A percentile compares a stretch with the other conserved stretches of the same genome.
Conservation (phyloP, 2,329 filamentous ascomycete species). For the Fusarium setosum region DNA sequence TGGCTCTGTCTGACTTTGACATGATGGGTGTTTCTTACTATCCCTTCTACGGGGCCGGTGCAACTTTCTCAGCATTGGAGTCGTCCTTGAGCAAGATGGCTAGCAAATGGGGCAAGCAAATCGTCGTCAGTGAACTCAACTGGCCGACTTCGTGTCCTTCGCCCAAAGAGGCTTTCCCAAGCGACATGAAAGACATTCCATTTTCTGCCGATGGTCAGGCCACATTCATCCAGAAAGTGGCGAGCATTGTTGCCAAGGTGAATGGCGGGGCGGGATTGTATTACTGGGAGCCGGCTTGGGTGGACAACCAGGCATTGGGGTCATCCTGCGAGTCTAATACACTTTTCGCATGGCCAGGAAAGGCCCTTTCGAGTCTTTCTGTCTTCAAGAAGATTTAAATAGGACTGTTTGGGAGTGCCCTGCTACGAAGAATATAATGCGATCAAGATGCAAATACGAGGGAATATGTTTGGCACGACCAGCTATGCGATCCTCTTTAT, state of each 20-base stretch:
- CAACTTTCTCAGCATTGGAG: conserved; percentile 68
- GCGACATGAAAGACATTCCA: conserved; percentile 69
- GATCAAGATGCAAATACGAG: no score
- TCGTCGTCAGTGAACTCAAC: conserved; percentile 77
- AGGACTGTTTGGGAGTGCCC: not conserved
- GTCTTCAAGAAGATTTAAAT: conserved; percentile 63
- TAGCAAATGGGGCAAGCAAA: conserved; percentile 70
- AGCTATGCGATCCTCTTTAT: no score
- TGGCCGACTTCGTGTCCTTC: conserved; percentile 75
- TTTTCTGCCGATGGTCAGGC: conserved; percentile 72
- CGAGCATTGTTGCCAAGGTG: conserved; percentile 63
- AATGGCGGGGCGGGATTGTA: conserved; percentile 70
- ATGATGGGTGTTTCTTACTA: conserved; percentile 80
- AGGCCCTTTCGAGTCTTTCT: conserved; percentile 66
- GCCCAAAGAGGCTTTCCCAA: conserved; percentile 68
- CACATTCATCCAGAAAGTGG: conserved; percentile 70
- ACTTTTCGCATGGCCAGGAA: conserved; percentile 67
- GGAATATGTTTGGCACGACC: no score
- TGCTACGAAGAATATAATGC: no score
- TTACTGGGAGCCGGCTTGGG: conserved; percentile 81
- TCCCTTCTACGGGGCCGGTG: conserved; percentile 73
- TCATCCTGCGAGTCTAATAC: conserved; percentile 74
- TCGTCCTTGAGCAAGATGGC: conserved; percentile 69
- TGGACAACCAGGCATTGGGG: conserved; percentile 72
- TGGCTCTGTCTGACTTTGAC: conserved; percentile 70